Conservation (phyloP, 495 filamentous ascomycete species). For the Daldinia bambusicola region DNA sequence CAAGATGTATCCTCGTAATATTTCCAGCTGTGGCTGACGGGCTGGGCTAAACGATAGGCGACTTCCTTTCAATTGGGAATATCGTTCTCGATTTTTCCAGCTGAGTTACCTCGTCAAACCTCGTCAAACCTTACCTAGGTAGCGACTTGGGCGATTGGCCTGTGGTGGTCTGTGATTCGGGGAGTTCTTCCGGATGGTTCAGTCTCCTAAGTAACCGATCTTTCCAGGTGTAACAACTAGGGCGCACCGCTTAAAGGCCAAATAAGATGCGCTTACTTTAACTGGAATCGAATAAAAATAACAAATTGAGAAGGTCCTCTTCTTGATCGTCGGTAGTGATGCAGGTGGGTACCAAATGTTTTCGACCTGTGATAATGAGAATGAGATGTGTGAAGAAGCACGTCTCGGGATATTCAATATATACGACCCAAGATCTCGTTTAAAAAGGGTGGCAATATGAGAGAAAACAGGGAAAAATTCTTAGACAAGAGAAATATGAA, state of each 20-base stretch:
- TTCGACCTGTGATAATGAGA: conserved; percentile 30
- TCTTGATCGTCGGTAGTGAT: conserved; percentile 41
- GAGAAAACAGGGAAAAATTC: neutral
- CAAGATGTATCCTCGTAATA: conserved; percentile 7
- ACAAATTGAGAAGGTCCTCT: neutral
- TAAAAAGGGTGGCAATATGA: conserved; percentile 10
- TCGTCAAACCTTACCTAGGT: conserved; percentile 23
- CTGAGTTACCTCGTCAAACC: conserved; percentile 6
- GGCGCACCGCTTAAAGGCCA: neutral
- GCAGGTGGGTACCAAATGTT: conserved; percentile 39
- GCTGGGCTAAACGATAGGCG: conserved; percentile 19
- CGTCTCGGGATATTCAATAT: conserved; percentile 33
- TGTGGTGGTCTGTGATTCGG: conserved; percentile 15
- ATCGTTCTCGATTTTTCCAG: conserved; percentile 10
- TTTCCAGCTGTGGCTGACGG: conserved; percentile 27
- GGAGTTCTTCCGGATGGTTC: conserved; percentile 24
- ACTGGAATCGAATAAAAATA: conserved; percentile 9
- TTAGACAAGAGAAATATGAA: conserved; percentile 2
- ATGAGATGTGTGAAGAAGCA: conserved; percentile 28
- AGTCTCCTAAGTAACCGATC: conserved; percentile 27
- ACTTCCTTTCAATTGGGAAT: conserved; percentile 23
- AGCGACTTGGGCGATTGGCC: conserved; percentile 21
- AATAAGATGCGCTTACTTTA: conserved; percentile 12
- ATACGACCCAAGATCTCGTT: conserved; percentile 16
- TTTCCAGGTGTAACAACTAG: conserved; percentile 9